Conservation (phyloP, 257 asterid genomes). For the Solanum raphanifolium region DNA sequence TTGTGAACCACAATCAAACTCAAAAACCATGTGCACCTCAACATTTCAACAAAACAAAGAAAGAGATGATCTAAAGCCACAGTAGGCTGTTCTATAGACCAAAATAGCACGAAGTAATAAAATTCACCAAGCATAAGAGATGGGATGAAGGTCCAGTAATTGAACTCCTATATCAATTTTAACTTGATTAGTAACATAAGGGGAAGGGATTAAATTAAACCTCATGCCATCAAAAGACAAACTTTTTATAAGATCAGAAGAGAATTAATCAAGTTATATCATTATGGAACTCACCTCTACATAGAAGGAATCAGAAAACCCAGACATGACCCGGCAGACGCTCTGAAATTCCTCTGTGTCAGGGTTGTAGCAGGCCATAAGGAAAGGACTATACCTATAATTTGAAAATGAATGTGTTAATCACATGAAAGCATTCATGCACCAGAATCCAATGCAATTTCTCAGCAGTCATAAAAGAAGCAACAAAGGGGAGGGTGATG, state of each 20-base stretch:
- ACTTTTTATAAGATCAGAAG: not conserved
- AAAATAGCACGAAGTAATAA: not conserved
- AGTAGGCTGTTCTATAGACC: not conserved
- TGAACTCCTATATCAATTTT: not conserved
- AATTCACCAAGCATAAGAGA: not conserved
- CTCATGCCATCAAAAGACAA: not conserved
- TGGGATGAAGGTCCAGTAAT: not conserved
- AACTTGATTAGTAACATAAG: not conserved
- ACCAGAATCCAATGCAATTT: not conserved
- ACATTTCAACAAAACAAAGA: not conserved
- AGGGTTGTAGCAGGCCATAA: slow-evolving; percentile 86
- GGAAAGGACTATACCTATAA: slow-evolving; percentile 85
- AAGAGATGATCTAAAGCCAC: not conserved
- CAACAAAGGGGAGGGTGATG: not conserved
- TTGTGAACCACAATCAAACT: not conserved
- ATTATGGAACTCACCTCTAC: slow-evolving; percentile 35
- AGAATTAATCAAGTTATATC: not conserved
- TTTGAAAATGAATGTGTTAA: not conserved
- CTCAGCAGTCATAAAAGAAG: not conserved
- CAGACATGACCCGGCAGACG: slow-evolving; percentile 91
- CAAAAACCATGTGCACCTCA: not conserved
- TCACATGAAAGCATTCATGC: not conserved
- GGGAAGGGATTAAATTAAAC: not conserved
- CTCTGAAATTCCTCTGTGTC: slow-evolving; percentile 83
- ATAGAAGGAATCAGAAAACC: slow-evolving; percentile 82